phyloP scores from a whole-genome alignment of 75 land plant genomes.

The Selaginella tamariscina region DNA sequence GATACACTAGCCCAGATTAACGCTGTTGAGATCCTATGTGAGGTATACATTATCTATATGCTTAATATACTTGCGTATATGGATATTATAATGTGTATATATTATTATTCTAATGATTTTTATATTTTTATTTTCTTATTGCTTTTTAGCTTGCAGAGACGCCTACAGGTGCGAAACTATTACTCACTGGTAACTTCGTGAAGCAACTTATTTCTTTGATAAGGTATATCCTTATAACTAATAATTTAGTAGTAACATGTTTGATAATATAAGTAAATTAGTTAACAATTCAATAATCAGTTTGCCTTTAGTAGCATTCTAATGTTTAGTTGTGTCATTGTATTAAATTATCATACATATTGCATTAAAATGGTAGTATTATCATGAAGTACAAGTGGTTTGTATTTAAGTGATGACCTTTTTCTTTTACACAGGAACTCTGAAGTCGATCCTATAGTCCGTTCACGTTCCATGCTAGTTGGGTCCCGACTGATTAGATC shows the following conservation, averaged over 20 bases:
- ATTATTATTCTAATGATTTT: background rate
- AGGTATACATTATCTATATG: too few species aligned
- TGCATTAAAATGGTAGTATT: too few species aligned
- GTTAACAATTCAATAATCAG: too few species aligned
- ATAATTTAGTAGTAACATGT: too few species aligned
- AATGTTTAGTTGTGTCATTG: background rate
- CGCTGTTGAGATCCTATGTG: conserved; percentile 66
- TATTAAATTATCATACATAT: background rate
- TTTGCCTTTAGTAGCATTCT: too few species aligned
- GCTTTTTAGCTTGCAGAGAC: background rate
- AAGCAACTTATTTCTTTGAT: background rate
- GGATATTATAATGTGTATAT: too few species aligned
- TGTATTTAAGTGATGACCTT: too few species aligned
- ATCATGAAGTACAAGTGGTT: too few species aligned
- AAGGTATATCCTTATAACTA: too few species aligned
- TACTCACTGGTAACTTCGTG: background rate
- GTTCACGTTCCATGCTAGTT: background rate
- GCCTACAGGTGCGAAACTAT: background rate
- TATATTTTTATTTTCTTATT: background rate
- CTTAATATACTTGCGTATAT: too few species aligned
- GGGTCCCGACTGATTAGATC: background rate
- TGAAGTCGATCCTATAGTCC: background rate
- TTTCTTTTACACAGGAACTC: background rate
- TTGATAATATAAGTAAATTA: too few species aligned
- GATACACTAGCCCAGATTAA: conserved; percentile 57